Evolutionary conservation across 2,329 filamentous ascomycete species (phyloP), one percentile per base, ranked within the genome.

Genomic region (Fusarium buxicola): DNA sequence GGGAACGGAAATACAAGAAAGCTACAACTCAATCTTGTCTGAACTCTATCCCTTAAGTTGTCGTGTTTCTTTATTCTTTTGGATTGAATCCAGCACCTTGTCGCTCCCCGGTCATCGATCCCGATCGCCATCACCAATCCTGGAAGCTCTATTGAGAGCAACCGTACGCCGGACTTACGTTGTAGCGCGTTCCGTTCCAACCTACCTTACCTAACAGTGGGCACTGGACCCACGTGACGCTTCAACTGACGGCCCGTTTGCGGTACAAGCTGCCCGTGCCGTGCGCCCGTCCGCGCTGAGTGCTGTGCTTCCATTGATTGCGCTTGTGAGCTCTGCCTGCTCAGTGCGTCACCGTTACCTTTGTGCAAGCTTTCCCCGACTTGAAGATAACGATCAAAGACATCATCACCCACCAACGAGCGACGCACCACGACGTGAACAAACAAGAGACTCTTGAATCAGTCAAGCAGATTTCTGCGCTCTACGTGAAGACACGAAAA

Each of bases 291-390:
- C 48, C 31, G 52, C 47, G 49, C 27, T 39, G 35, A 40, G 27
- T 48, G 57, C 50, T 49, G 40, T 44, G 43, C 25, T n/a, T 32
- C n/a, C 7, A 36, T 8, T 36, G 32, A 18, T 8, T 25, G 38
- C 44, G 43, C 45, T 35, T 12, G 7, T 31, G 50, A 63, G 60
- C 51, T 59, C 55, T 60, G 52, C 54, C 56, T 61, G 40, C 58
- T 57, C 58, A 70, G 62, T 70, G 68, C 68, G 69, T 71, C 69
- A 71, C 69, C 68, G 69, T 71, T 66, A 71, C 69, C 58, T 47
- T 13, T 52, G 61, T 58, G 53, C 64, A 55, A 66, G 61, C 60
- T 68, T 53, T 51, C 30, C 38, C 31, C 50, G 34, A 55, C 38
- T 47, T 35, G 34, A 47, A 36, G 13, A 30, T n/a, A 15, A 25